phyloP scores from a whole-genome alignment of 495 filamentous ascomycete genomes.

The Podospora appendiculata region DNA sequence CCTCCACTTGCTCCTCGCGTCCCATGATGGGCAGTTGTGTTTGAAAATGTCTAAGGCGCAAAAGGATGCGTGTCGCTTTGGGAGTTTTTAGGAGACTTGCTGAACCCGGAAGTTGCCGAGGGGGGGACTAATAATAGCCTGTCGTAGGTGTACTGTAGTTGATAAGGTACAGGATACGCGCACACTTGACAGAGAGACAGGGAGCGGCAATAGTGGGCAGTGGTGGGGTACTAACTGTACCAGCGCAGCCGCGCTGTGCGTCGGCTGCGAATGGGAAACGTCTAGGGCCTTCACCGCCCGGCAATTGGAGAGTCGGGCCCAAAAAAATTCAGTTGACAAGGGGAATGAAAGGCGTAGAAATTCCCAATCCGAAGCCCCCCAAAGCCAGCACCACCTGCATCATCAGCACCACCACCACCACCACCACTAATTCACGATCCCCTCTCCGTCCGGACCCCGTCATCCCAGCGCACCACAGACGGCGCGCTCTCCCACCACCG shows the following conservation, averaged over 20 bases:
- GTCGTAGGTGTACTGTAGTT: no score
- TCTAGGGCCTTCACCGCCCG: slow-evolving; percentile 30
- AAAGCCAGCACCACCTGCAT: no score
- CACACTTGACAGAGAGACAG: not conserved
- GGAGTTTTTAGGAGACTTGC: no score
- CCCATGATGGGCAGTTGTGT: slow-evolving; percentile 54
- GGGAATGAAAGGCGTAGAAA: not conserved
- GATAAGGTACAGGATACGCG: not conserved
- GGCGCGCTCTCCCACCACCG: not conserved
- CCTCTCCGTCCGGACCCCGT: no score
- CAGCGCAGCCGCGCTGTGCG: not conserved
- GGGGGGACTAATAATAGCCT: slow-evolving; percentile 3
- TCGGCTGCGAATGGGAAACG: not conserved
- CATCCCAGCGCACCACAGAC: no score
- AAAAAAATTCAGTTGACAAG: slow-evolving; percentile 13
- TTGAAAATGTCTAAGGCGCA: not conserved
- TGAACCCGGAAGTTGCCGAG: not conserved
- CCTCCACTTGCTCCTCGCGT: slow-evolving; percentile 86
- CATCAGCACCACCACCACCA: no score
- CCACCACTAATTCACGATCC: no score
- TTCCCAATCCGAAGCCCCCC: not conserved
- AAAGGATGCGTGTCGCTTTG: not conserved
- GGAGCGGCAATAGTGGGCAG: no score
- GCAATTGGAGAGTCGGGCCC: slow-evolving; percentile 16
- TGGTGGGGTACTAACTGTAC: not conserved